phyloP scores from a whole-genome alignment of 163 green algal genomes.

The Scenedesmus sp. region DNA sequence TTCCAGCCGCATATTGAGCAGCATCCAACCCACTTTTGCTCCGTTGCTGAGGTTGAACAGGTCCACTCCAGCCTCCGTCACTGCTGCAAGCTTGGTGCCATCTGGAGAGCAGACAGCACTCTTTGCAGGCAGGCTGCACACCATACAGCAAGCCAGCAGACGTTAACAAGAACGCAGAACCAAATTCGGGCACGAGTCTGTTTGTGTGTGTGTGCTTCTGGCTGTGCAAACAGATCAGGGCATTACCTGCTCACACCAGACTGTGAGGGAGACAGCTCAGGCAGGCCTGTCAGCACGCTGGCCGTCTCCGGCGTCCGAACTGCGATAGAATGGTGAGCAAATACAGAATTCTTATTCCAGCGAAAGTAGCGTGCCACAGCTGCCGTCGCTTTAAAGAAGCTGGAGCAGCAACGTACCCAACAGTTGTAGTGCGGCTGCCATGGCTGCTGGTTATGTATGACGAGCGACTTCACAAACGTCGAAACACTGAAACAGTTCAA shows the following conservation, averaged over 20 bases:
- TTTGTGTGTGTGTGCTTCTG: background rate
- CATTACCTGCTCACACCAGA: background rate
- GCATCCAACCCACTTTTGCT: slow-evolving; percentile 20
- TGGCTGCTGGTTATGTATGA: background rate
- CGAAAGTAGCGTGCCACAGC: background rate
- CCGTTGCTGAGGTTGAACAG: slow-evolving; percentile 39
- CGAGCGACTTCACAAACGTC: background rate
- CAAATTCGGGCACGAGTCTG: background rate
- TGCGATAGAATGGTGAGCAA: background rate
- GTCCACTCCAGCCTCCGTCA: slow-evolving; percentile 43
- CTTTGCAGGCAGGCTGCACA: slow-evolving; percentile 25
- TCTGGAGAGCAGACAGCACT: slow-evolving; percentile 57
- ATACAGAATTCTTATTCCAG: background rate
- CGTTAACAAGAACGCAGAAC: background rate
- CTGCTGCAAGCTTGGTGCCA: slow-evolving; percentile 53
- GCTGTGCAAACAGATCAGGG: background rate
- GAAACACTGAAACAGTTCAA: background rate
- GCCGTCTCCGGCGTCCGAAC: slow-evolving; percentile 36
- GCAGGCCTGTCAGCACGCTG: slow-evolving; percentile 22
- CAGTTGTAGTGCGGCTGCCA: slow-evolving; percentile 14
- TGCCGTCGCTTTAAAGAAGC: background rate
- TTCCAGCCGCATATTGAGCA: background rate
- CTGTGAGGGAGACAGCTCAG: slow-evolving; percentile 11
- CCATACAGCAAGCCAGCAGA: background rate
- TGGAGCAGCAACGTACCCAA: slow-evolving; percentile 16